Evolutionary conservation across 305 asterid genomes (phyloP), one percentile per base, ranked within the genome.

Genomic region (Vinca major): DNA sequence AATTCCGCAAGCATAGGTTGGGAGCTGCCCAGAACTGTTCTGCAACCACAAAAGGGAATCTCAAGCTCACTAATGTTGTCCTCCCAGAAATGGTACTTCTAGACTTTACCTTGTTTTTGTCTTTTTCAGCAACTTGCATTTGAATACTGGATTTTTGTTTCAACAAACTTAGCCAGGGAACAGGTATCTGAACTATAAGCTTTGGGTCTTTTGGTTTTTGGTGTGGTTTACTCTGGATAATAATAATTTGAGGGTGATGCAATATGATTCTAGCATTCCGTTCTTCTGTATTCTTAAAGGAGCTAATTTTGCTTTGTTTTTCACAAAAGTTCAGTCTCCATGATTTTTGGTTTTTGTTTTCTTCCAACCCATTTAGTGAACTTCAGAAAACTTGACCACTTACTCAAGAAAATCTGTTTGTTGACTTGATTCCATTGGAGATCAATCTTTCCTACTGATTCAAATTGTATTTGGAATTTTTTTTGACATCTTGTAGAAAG

Each of bases 11-110:
- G 68, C 85, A 89, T 52, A 82, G 66, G 65, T 68, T 93, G 75
- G 99, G 99, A 75, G 99, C 96, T 60, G 89, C 97, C 78, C 97
- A 93, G 74, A 89, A 93, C 83, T 93, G 99, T 79, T 93, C 97
- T 50, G 99, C 99, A 64, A 93, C 97, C 62, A 72, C 75, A 37
- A 89, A 68, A 74, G 95, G 97, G 71, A 93, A 77, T 74, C 96
- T 89, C 82, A 84, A 87, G 82, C 82, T 85, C 75, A 78, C 96
- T 7, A 75, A 75, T 68, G 83, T n/a, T 11, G 66, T 74, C 70
- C 82, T 88, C 58, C 97, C 99, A 0, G 86, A 76, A 61, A 80
- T 69, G 89, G 97, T 93, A 93, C 20, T 71, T 61, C 69, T 19
- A 43, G 49, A 65, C 5, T 68, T 44, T 52, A 9, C 51, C 52